Evolutionary conservation across 2,329 filamentous ascomycete species (phyloP), one percentile per base, ranked within the genome.

Genomic region (Botrytis cinerea): DNA sequence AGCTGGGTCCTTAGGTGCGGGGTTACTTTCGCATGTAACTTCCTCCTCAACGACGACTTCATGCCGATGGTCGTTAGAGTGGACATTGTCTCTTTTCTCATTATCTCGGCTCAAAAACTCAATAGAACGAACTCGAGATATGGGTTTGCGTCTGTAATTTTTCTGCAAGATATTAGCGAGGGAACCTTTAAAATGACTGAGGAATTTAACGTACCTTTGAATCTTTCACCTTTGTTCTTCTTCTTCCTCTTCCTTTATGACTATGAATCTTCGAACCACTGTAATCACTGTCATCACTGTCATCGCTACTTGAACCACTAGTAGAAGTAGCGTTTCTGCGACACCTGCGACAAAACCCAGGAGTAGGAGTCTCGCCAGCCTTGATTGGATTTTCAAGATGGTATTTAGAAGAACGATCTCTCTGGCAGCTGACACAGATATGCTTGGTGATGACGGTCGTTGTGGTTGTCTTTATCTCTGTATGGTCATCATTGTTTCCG

Each of bases 361-460:
- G 74, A n/a, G 75, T 71, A 22, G 84, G 76, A 80, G 81, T 75
- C 61, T 80, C 74, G 62, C 79, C 77, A 62, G 77, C 74, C 74
- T 77, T 74, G 59, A 83, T 74, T 8, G 82, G 79, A 68, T 83
- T 78, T 10, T 80, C 76, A 59, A 79, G 69, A 59, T 85, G 84
- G 62, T 83, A 85, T 18, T 77, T 79, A 40, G 79, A 78, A 8
- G 84, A 86, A 61, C 84, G 81, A 9, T 82, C 78, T 35, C 80
- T 81, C 35, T 83, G 82, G 73, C 84, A 86, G 40, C 81, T 78
- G 59, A 81, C 83, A 77, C 86, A 87, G 32, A 86, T 82, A 74
- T 82, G 81, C 71, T 85, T 84, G 16, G 75, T 76, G 14, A 79
- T 73, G 43, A 74, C 75, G 48, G 76, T 75, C 6, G 80, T 79